Conservation (phyloP, 805 yeast species). For the Isabelozyma heimii region DNA sequence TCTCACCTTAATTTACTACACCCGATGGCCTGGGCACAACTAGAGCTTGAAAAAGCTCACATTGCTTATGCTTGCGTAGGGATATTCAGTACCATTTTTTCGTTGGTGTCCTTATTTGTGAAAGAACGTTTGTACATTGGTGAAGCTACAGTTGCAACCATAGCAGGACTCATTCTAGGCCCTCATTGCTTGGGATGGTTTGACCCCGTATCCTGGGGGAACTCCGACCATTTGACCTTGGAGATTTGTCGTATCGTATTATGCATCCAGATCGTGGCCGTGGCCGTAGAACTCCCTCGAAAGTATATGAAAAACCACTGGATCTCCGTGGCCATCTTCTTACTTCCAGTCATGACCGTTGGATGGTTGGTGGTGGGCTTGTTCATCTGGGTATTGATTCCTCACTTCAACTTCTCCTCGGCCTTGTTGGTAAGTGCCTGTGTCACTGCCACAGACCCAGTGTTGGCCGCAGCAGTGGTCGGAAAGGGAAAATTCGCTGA, state of each 20-base stretch:
- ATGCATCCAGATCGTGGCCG: conserved; percentile 88
- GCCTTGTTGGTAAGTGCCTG: conserved; percentile 80
- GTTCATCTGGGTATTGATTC: conserved; percentile 75
- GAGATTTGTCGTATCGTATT: conserved; percentile 81
- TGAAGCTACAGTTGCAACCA: conserved; percentile 85
- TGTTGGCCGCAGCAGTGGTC: conserved; percentile 90
- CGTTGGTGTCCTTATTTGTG: conserved; percentile 74
- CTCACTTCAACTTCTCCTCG: conserved; percentile 67
- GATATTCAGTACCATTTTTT: conserved; percentile 75
- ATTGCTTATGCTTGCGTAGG: conserved; percentile 87
- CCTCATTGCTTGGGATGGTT: conserved; percentile 87
- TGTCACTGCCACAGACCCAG: conserved; percentile 94
- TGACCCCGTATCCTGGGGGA: conserved; percentile 81
- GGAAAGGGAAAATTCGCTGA: conserved; percentile 91
- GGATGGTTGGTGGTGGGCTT: conserved; percentile 87
- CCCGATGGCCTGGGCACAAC: not conserved
- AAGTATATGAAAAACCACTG: conserved; percentile 85
- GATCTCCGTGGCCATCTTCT: conserved; percentile 68
- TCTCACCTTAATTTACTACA: conserved; percentile 6
- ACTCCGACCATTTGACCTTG: conserved; percentile 74
- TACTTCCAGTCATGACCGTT: conserved; percentile 83
- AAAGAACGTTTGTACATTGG: conserved; percentile 85
- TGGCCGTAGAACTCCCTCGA: conserved; percentile 89
- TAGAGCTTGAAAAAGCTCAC: conserved; percentile 61
- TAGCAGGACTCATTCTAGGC: conserved; percentile 84